phyloP scores from a whole-genome alignment of 805 yeast genomes.

The Pichia rugopelliculosa region DNA sequence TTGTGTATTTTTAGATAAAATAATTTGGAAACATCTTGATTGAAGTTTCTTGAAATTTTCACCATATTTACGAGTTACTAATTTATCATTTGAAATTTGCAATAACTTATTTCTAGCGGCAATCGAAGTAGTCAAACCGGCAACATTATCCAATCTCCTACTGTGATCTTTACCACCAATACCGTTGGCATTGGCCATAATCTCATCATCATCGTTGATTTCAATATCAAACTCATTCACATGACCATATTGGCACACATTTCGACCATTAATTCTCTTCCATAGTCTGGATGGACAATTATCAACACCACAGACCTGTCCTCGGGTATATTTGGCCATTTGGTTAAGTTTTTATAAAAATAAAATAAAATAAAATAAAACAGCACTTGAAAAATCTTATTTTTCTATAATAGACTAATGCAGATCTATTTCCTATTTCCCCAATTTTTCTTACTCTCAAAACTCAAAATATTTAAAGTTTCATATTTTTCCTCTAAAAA shows the following conservation, averaged over 20 bases:
- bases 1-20: constrained; percentile 42
- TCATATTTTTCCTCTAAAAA: too few species aligned
- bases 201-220: constrained; percentile 77
- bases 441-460: too few species aligned
- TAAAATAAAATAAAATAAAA: background rate
- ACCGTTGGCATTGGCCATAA: constrained; percentile 38
- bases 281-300: constrained; percentile 80
- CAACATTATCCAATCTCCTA: constrained; percentile 43
- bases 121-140: constrained; percentile 29
- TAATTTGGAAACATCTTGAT: constrained; percentile 22
- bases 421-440: too few species aligned
- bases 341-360: too few species aligned
- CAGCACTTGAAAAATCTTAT: too few species aligned
- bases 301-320: constrained; percentile 82
- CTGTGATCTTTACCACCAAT: constrained; percentile 46
- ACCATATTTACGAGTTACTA: constrained; percentile 18
- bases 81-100: constrained; percentile 10
- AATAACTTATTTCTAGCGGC: constrained; percentile 10
- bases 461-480: too few species aligned
- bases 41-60: constrained; percentile 15
- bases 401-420: too few species aligned
- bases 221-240: constrained; percentile 76
- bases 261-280: constrained; percentile 65
- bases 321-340: constrained; percentile 38
- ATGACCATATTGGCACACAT: constrained; percentile 87